phyloP scores from a whole-genome alignment of 176 grass and related monocot genomes.

The Cenchrus purpureus region DNA sequence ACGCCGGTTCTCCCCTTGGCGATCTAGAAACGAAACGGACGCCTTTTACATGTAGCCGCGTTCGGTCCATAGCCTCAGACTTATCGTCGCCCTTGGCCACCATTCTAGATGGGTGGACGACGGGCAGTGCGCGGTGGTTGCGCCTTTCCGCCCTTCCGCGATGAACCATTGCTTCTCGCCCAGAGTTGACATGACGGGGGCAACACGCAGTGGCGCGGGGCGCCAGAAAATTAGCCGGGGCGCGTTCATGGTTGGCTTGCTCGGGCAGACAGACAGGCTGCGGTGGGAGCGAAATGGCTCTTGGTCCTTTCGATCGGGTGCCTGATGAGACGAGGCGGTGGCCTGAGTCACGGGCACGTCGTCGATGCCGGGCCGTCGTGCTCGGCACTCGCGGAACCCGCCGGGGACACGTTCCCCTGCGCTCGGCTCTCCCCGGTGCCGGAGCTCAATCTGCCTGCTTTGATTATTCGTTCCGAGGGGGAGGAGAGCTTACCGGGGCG shows the following conservation, averaged over 20 bases:
- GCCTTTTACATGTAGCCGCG: neutral
- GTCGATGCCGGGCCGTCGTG: neutral
- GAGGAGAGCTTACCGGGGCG: neutral
- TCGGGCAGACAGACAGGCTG: neutral
- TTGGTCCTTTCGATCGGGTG: neutral
- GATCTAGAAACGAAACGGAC: neutral
- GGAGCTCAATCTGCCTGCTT: neutral
- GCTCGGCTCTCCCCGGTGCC: neutral
- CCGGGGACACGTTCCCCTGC: neutral
- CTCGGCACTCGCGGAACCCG: neutral
- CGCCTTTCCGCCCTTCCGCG: neutral
- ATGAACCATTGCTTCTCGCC: neutral
- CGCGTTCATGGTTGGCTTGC: neutral
- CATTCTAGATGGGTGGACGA: constrained; percentile 10
- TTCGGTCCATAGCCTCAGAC: neutral
- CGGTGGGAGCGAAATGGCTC: neutral
- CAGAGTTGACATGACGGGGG: neutral
- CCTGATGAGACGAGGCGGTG: neutral
- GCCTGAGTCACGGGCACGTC: neutral
- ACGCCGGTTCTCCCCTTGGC: neutral
- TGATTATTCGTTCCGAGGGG: neutral
- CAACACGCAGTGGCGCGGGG: neutral
- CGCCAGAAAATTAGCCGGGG: neutral
- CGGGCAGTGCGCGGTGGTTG: neutral
- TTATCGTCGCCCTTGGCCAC: neutral